A percentile compares a stretch with the other conserved stretches of the same genome.
Evolutionary conservation across 495 filamentous ascomycete species (phyloP).

Genomic region (Annulohypoxylon moriforme): DNA sequence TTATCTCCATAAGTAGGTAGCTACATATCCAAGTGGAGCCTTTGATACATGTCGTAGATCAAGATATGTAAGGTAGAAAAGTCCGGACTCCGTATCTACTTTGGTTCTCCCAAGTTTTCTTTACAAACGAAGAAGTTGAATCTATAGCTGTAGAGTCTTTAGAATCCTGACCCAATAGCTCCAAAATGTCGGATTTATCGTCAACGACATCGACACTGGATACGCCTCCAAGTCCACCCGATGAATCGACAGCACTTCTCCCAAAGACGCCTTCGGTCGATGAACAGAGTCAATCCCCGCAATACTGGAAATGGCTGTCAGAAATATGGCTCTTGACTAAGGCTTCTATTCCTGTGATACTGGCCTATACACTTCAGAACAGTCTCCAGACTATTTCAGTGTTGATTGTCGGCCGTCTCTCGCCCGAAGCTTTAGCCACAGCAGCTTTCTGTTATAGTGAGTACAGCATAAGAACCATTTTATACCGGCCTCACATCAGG

Average conservation of each 20-base stretch:
- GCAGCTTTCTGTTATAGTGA: conserved; percentile 81
- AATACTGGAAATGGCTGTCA: conserved; percentile 53
- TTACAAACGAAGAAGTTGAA: neutral
- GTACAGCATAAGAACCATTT: neutral
- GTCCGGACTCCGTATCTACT: conserved; percentile 1
- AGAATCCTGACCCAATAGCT: neutral
- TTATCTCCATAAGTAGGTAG: neutral
- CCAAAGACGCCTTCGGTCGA: conserved; percentile 49
- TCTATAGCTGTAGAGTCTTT: neutral
- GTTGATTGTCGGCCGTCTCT: conserved; percentile 80
- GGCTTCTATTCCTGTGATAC: conserved; percentile 81
- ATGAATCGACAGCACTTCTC: conserved; percentile 63
- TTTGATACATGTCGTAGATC: neutral
- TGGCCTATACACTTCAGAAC: conserved; percentile 91
- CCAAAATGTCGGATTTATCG: conserved; percentile 23
- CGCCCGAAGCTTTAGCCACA: conserved; percentile 82
- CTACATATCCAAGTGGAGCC: conserved; percentile 14
- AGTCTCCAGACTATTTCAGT: conserved; percentile 88
- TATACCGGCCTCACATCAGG: neutral
- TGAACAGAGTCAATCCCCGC: conserved; percentile 9
- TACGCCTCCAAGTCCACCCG: conserved; percentile 23
- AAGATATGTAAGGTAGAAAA: conserved; percentile 1
- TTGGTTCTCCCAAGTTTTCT: neutral
- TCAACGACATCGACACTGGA: conserved; percentile 14
- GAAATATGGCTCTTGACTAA: conserved; percentile 78